These are phyloP conservation scores for Spinellus fusiger DNA, from an alignment of 192 early-diverging fungal genomes.

Conservation along the genomic window DNA sequence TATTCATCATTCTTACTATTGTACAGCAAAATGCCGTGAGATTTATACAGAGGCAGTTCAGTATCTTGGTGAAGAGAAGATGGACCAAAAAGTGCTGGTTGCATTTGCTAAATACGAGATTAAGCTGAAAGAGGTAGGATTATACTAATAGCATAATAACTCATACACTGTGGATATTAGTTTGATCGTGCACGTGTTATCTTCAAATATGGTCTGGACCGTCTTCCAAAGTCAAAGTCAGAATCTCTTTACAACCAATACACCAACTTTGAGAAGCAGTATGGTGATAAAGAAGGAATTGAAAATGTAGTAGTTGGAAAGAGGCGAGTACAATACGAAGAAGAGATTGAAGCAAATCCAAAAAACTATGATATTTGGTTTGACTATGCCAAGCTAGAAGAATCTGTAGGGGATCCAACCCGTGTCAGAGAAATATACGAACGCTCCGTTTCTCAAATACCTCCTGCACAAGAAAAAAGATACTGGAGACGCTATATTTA, in stretches of 20 bases:
- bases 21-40: constrained; percentile 66
- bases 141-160: background rate
- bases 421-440: constrained; percentile 93
- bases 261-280: constrained; percentile 95
- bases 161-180: constrained; percentile 18
- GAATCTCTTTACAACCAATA: constrained; percentile 93
- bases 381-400: constrained; percentile 90
- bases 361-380: constrained; percentile 99
- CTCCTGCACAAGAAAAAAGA: constrained; percentile 80
- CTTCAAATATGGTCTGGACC: constrained; percentile 91
- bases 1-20: background rate
- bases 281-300: constrained; percentile 80
- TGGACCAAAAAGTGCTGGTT: constrained; percentile 93
- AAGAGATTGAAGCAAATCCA: constrained; percentile 60
- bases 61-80: constrained; percentile 78
- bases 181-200: constrained; percentile 90
- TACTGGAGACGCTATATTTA: constrained; percentile 98
- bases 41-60: constrained; percentile 88
- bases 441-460: constrained; percentile 86
- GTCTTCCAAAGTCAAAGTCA: constrained; percentile 72
- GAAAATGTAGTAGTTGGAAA: constrained; percentile 89
- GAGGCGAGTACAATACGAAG: constrained; percentile 87
- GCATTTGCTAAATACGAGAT: constrained; percentile 97
- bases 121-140: constrained; percentile 69
- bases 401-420: constrained; percentile 59